Percentiles rank a stretch among this genome's conserved stretches.
Evolutionary conservation across 768 basidiomycete species (phyloP).

Genomic region (Leucosporidium creatinivorum): DNA sequence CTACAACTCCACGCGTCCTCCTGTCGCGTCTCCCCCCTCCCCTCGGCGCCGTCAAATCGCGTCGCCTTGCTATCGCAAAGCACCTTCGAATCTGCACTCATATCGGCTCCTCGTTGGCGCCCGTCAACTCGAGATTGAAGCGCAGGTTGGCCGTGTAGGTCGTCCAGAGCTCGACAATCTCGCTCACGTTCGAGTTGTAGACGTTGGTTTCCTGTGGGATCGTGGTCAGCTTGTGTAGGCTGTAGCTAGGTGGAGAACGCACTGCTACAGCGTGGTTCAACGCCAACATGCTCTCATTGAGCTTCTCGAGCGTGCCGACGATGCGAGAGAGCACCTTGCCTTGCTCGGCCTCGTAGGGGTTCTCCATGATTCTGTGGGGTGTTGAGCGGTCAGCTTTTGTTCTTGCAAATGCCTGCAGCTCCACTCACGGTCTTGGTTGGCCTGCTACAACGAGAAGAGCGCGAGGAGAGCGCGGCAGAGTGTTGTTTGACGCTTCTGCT

Average conservation of each 20-base stretch:
- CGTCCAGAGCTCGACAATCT: constrained; percentile 32
- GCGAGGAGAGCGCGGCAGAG: too few species aligned
- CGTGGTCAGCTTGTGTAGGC: background rate
- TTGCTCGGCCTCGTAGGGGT: constrained; percentile 35
- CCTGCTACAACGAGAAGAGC: too few species aligned
- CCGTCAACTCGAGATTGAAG: constrained; percentile 27
- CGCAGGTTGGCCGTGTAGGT: constrained; percentile 34
- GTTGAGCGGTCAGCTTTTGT: background rate
- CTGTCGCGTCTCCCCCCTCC: too few species aligned
- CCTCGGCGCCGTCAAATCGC: too few species aligned
- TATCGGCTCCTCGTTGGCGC: constrained; percentile 18
- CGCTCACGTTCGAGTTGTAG: constrained; percentile 29
- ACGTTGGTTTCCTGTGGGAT: constrained; percentile 30
- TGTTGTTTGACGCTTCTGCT: too few species aligned
- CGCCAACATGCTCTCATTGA: constrained; percentile 36
- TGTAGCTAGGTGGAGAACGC: background rate
- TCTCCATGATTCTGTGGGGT: constrained; percentile 18
- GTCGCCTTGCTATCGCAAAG: too few species aligned
- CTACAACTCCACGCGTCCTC: background rate
- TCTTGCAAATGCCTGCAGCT: too few species aligned
- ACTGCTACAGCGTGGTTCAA: constrained; percentile 31
- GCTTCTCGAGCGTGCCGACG: constrained; percentile 33
- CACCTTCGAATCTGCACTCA: background rate
- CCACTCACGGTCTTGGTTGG: too few species aligned
- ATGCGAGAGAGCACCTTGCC: constrained; percentile 26